Evolutionary conservation across 2,329 filamentous ascomycete genomes (phyloP).

Genomic region (Septoria petroselini): DNA sequence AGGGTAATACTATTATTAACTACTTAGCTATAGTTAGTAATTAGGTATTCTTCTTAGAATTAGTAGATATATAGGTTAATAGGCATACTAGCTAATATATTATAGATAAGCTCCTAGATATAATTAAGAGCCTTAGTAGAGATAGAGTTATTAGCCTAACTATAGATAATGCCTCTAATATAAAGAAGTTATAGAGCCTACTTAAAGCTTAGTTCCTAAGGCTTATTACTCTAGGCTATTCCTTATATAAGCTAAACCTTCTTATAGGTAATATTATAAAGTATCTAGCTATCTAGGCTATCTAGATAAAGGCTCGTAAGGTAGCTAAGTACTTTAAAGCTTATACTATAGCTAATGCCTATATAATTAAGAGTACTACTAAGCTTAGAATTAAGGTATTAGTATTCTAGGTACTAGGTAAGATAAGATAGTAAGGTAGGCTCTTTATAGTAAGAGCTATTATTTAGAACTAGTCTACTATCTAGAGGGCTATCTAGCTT

Average conservation of each 20-base stretch:
- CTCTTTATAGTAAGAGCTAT: no score
- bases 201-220: slow-evolving; percentile 1
- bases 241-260: no score
- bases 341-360: background rate
- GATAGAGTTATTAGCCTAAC: slow-evolving; percentile 5
- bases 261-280: no score
- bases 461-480: no score
- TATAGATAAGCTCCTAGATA: slow-evolving; percentile 11
- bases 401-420: background rate
- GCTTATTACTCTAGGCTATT: background rate
- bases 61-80: slow-evolving; percentile 9
- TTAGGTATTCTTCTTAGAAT: slow-evolving; percentile 1
- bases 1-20: slow-evolving; percentile 1
- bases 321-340: background rate
- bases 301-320: no score
- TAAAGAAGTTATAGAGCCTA: slow-evolving; percentile 5
- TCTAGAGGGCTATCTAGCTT: no score
- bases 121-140: slow-evolving; percentile 1
- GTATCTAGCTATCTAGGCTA: no score
- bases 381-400: background rate
- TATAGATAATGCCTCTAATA: slow-evolving; percentile 6
- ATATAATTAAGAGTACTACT: slow-evolving; percentile 4
- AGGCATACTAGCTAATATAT: slow-evolving; percentile 4
- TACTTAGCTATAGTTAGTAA: background rate
- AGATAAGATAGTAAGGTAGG: no score